These are phyloP conservation scores for Cryptococcus sp. DNA, from an alignment of 1,284 basidiomycete species.

Conservation along the genomic window DNA sequence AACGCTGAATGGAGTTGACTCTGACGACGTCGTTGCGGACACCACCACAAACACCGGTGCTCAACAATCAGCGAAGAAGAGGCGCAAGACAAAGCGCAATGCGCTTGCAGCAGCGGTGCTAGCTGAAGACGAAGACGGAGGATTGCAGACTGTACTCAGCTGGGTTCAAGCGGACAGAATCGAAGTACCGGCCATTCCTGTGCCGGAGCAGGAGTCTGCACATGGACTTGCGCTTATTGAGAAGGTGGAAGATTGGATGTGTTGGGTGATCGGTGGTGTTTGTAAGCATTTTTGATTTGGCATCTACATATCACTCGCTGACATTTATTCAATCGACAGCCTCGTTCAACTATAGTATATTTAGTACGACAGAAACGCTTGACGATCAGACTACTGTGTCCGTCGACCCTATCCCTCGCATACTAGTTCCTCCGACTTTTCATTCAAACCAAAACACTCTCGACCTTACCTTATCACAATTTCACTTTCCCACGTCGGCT, in stretches of 20 bases:
- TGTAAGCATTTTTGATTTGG: slow-evolving; percentile 61
- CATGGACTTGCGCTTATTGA: slow-evolving; percentile 20
- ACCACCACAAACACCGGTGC: slow-evolving; percentile 6
- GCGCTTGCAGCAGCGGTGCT: slow-evolving; percentile 40
- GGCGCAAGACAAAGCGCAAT: slow-evolving; percentile 35
- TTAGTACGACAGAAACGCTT: too few species aligned
- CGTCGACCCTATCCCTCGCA: slow-evolving; percentile 81
- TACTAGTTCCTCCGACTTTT: slow-evolving; percentile 77
- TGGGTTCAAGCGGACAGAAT: slow-evolving; percentile 31
- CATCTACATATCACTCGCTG: background rate
- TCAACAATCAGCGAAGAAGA: slow-evolving; percentile 16
- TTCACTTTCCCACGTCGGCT: slow-evolving; percentile 45
- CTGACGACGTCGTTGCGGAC: slow-evolving; percentile 1
- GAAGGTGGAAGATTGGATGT: slow-evolving; percentile 83
- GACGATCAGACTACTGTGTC: slow-evolving; percentile 14
- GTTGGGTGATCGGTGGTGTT: slow-evolving; percentile 94
- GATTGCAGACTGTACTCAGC: slow-evolving; percentile 22
- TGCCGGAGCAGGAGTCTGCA: background rate
- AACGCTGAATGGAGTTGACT: slow-evolving; percentile 8
- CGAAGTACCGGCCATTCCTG: slow-evolving; percentile 1
- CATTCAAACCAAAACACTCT: slow-evolving; percentile 70
- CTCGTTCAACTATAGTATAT: background rate
- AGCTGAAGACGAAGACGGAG: slow-evolving; percentile 40
- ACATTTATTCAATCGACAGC: background rate
- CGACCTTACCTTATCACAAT: slow-evolving; percentile 79